phyloP scores from a whole-genome alignment of 1,284 basidiomycete species.

The Ustilago trichophora region DNA sequence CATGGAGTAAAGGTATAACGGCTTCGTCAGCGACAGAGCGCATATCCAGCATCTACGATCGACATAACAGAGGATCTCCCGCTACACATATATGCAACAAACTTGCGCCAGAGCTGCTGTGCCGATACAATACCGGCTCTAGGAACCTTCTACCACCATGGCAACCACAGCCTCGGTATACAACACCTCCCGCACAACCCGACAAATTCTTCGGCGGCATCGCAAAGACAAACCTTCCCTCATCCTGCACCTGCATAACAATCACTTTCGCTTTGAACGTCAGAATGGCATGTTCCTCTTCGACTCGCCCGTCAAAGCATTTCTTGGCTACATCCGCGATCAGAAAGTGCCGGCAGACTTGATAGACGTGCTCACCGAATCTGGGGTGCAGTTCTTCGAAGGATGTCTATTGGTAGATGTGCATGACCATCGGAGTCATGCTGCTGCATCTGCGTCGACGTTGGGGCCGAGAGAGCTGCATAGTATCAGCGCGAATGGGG shows the following conservation, averaged over 20 bases:
- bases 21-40: too few relatives aligned
- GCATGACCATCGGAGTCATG: conserved; percentile 59
- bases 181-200: conserved; percentile 61
- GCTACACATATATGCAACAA: too few relatives aligned
- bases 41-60: too few relatives aligned
- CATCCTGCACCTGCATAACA: conserved; percentile 58
- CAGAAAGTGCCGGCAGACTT: conserved; percentile 60
- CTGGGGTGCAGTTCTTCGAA: conserved; percentile 61
- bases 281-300: conserved; percentile 62
- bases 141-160: too few relatives aligned
- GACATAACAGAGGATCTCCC: too few relatives aligned
- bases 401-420: conserved; percentile 63
- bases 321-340: conserved; percentile 58
- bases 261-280: conserved; percentile 62
- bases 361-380: conserved; percentile 58
- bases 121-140: too few relatives aligned
- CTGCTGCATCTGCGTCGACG: conserved; percentile 6
- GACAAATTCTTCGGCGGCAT: conserved; percentile 62
- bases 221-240: conserved; percentile 60
- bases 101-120: too few relatives aligned
- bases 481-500: conserved; percentile 10
- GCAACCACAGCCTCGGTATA: conserved; percentile 63
- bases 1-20: too few relatives aligned
- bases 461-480: conserved; percentile 29
- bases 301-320: conserved; percentile 60